Percentiles rank a stretch among this genome's conserved stretches.
Evolutionary conservation across 371 early-diverging fungal species (phyloP).

Genomic region (Batkoa obscura): DNA sequence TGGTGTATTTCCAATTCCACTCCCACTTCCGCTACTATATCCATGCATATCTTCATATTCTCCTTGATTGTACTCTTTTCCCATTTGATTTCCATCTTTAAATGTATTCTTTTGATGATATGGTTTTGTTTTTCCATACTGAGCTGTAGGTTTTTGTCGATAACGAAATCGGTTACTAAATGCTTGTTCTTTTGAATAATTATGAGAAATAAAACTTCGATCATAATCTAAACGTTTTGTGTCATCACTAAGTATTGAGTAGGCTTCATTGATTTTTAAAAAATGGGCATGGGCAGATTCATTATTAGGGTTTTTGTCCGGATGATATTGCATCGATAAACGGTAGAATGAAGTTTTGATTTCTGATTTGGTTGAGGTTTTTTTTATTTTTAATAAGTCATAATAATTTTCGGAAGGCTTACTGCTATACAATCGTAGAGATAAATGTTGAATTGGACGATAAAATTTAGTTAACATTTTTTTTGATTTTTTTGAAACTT

Average conservation of each 20-base stretch:
- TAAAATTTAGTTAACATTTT: too few species aligned
- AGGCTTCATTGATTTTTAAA: constrained; percentile 66
- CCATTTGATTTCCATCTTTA: background rate
- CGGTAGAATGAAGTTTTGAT: constrained; percentile 68
- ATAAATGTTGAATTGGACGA: too few species aligned
- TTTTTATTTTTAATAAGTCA: constrained; percentile 27
- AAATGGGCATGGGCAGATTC: constrained; percentile 44
- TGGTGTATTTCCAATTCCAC: background rate
- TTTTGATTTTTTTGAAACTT: too few species aligned
- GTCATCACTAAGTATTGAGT: constrained; percentile 57
- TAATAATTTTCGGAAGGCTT: constrained; percentile 17
- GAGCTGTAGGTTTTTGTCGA: background rate
- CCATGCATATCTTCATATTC: too few species aligned
- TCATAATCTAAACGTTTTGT: constrained; percentile 60
- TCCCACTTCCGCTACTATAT: background rate
- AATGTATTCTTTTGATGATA: background rate
- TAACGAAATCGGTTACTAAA: background rate
- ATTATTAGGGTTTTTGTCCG: constrained; percentile 56
- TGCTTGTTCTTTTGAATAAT: background rate
- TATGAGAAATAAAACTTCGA: constrained; percentile 7
- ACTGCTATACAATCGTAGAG: too few species aligned
- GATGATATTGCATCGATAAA: constrained; percentile 70
- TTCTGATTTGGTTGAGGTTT: constrained; percentile 28
- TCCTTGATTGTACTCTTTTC: too few species aligned
- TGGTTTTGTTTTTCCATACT: background rate